Evolutionary conservation across 1,284 basidiomycete species (phyloP).

Genomic region (Moniliophthora roreri): DNA sequence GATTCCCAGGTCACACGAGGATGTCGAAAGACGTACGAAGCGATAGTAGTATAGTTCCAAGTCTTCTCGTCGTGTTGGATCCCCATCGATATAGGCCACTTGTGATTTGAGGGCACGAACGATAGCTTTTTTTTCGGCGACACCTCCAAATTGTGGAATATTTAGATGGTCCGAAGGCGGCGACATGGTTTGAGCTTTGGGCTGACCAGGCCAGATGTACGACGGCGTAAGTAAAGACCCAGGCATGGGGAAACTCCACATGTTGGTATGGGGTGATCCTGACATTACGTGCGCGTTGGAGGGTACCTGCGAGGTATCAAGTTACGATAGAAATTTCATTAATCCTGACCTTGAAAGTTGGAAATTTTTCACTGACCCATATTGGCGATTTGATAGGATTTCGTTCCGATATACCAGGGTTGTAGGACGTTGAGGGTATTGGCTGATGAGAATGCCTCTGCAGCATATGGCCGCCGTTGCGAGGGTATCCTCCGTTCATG

Average conservation of each 20-base stretch:
- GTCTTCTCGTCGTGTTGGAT: conserved; percentile 26
- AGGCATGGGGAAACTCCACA: conserved; percentile 1
- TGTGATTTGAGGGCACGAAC: conserved; percentile 34
- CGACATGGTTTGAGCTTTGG: not conserved
- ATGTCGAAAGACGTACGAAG: conserved; percentile 31
- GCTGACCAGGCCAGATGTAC: not conserved
- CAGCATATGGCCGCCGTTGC: too few relatives aligned
- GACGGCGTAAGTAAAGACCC: not conserved
- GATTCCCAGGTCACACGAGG: not conserved
- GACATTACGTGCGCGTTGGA: too few relatives aligned
- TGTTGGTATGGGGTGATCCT: not conserved
- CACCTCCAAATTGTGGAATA: conserved; percentile 6
- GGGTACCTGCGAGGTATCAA: too few relatives aligned
- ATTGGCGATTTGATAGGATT: too few relatives aligned
- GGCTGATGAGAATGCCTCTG: too few relatives aligned
- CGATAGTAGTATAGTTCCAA: conserved; percentile 40
- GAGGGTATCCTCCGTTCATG: not conserved
- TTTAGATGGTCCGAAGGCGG: not conserved
- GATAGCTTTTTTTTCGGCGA: conserved; percentile 15
- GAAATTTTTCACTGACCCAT: too few relatives aligned
- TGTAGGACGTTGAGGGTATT: too few relatives aligned
- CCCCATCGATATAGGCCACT: conserved; percentile 37
- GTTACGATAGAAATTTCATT: too few relatives aligned
- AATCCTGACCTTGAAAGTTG: too few relatives aligned
- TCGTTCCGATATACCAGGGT: too few relatives aligned